Base-by-base conservation (phyloP, 139 green algal species). In the Chlamydomonas sp. region DNA sequence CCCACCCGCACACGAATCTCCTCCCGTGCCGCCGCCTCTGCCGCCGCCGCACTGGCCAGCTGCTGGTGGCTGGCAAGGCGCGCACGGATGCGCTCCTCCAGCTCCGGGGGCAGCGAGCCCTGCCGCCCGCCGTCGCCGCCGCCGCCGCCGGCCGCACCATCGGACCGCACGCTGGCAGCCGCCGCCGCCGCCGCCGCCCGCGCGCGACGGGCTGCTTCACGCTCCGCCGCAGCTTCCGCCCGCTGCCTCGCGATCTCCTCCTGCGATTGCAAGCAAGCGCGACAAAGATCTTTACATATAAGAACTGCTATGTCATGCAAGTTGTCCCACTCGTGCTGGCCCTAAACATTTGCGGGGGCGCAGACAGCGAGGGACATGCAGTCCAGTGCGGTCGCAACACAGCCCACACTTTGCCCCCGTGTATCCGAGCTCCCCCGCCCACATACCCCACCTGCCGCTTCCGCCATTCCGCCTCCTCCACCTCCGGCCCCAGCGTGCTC, bases 161-260 rank as follows among this genome's bases (percentile, higher is more conserved):
- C 57, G 7, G 75, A 60, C 57, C 16, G n/a, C n/a, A n/a, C n/a
- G n/a, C n/a, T n/a, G 57, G 17, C 57, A 0, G 81, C 67, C 4
- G 60, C 69, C 1, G 67, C 79, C 7, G 10, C 16, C 3, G 49
- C 17, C 0, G 82, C 72, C 18, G 57, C 16, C n/a, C 82, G 82
- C 3, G 82, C 82, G 4, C 82, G 82, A 14, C 82, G 82, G 2
- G 72, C 71, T 0, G 82, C 82, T 62, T 87, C 82, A 2, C 82
- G 82, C 72, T 87, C 82, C 10, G 82, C 82, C 5, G 82, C 82
- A 1, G 82, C 82, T 14, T 87, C 71, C 0, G 82, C 82, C 12
- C 82, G 82, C n/a, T 87, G 82, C 15, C 82, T 60, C 82, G 79
- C 82, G 9, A 87, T 87, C 31, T 87, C 82, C 1, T 71, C 82